Percentiles rank a stretch among this genome's conserved stretches.
Conservation (phyloP, 2,329 filamentous ascomycete species). For the Drechslera avenae region DNA sequence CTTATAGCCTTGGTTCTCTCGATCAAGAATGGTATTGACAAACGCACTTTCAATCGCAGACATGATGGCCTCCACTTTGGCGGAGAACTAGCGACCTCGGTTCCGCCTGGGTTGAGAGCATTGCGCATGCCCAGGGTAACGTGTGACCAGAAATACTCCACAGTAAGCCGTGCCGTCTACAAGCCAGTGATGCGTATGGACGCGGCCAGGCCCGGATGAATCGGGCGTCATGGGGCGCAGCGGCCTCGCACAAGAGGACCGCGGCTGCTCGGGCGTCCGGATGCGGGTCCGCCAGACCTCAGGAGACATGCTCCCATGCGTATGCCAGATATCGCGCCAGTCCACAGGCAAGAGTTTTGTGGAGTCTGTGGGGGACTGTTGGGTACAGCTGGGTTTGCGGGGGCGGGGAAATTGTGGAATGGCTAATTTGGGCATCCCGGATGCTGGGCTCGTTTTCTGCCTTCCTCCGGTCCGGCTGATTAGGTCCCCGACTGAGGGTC, state of each 20-base stretch:
- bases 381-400: constrained; percentile 18
- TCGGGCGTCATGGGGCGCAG: constrained; percentile 3
- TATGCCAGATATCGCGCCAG: constrained; percentile 2
- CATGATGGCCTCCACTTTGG: constrained; percentile 21
- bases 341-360: not conserved
- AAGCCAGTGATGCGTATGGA: not conserved
- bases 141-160: constrained; percentile 6
- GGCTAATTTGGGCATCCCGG: constrained; percentile 6
- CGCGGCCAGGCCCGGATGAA: not conserved
- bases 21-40: constrained; percentile 33
- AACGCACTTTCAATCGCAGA: constrained; percentile 40
- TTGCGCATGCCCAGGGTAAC: constrained; percentile 1
- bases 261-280: constrained; percentile 10
- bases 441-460: constrained; percentile 3
- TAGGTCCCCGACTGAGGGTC: not conserved
- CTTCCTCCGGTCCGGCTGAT: not conserved
- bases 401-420: constrained; percentile 50
- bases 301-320: not conserved
- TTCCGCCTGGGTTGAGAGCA: constrained; percentile 4
- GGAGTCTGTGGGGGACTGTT: constrained; percentile 12
- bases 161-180: not conserved
- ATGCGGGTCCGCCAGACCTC: constrained; percentile 2
- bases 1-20: constrained; percentile 9
- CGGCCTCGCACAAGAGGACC: constrained; percentile 10
- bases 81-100: constrained; percentile 3